phyloP scores from a whole-genome alignment of 208 protist genomes.

The Borovskyia barvae region DNA sequence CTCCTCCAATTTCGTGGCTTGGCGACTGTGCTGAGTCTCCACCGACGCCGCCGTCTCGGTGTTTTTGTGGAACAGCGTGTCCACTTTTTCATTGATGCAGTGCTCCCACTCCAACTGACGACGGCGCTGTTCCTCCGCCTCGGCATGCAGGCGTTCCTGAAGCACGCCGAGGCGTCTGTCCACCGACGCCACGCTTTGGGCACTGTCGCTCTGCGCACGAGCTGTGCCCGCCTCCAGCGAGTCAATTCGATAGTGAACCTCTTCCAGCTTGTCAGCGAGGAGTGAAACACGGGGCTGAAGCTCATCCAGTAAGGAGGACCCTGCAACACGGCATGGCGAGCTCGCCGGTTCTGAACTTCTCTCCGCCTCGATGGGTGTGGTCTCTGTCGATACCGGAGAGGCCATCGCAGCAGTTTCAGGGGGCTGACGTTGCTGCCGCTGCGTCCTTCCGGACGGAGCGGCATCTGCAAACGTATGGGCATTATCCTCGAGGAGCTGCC shows the following conservation, averaged over 20 bases:
- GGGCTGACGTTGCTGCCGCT: constrained; percentile 4
- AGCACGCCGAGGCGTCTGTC: constrained; percentile 3
- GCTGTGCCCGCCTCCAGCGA: neutral
- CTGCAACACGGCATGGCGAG: no score
- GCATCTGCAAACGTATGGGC: constrained; percentile 13
- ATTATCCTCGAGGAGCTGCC: constrained; percentile 18
- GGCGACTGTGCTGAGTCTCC: neutral
- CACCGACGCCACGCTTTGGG: constrained; percentile 2
- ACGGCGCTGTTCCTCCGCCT: constrained; percentile 6
- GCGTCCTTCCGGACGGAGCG: neutral
- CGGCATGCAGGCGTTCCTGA: neutral
- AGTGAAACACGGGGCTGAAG: neutral
- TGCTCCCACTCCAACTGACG: constrained; percentile 1
- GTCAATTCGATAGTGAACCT: constrained; percentile 2
- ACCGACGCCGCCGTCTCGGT: neutral
- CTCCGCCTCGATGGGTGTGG: neutral
- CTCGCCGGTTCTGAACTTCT: neutral
- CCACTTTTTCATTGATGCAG: neutral
- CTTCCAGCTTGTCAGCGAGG: constrained; percentile 4
- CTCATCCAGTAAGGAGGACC: neutral
- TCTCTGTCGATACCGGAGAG: neutral
- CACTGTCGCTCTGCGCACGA: neutral
- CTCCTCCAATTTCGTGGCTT: constrained; percentile 1
- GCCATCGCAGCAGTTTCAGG: neutral
- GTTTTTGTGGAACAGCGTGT: neutral